Evolutionary conservation across 495 filamentous ascomycete species (phyloP).

Genomic region (Venustampulla echinocandica): DNA sequence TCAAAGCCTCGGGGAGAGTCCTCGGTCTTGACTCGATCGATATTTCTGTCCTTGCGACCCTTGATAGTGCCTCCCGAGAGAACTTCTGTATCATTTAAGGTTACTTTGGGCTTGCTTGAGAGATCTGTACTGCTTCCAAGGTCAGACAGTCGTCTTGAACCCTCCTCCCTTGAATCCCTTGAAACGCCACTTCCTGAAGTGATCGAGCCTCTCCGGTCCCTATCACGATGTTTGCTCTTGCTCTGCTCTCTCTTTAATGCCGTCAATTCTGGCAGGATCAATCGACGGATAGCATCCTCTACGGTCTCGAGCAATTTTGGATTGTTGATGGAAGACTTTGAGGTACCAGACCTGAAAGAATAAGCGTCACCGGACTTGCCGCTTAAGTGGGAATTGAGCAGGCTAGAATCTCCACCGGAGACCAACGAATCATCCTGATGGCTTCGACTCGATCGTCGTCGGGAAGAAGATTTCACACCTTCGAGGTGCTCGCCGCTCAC

Average conservation of each 20-base stretch:
- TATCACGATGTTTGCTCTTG: conserved; percentile 35
- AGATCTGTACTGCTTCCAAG: conserved; percentile 64
- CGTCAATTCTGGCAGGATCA: conserved; percentile 87
- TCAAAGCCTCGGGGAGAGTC: conserved; percentile 22
- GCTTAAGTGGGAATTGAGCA: conserved; percentile 64
- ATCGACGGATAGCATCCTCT: conserved; percentile 85
- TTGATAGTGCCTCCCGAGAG: conserved; percentile 48
- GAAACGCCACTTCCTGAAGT: conserved; percentile 53
- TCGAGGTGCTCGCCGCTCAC: conserved; percentile 54
- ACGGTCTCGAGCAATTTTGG: conserved; percentile 91
- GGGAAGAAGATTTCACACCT: conserved; percentile 48
- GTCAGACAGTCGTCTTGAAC: conserved; percentile 48
- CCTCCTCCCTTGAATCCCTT: conserved; percentile 42
- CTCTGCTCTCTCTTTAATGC: conserved; percentile 84
- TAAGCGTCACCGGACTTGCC: conserved; percentile 65
- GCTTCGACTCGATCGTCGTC: conserved; percentile 52
- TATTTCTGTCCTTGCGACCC: conserved; percentile 40
- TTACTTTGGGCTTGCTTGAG: conserved; percentile 51
- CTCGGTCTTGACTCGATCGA: conserved; percentile 30
- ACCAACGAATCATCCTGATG: conserved; percentile 54
- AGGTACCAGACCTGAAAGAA: conserved; percentile 66
- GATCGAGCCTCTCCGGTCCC: conserved; percentile 54
- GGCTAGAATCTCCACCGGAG: conserved; percentile 61
- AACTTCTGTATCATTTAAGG: conserved; percentile 52
- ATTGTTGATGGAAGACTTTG: conserved; percentile 86